A percentile compares a stretch with the other conserved stretches of the same genome.
These are phyloP conservation scores for Colletotrichum tabaci DNA, from an alignment of 2,329 filamentous ascomycete species.

Conservation along the genomic window DNA sequence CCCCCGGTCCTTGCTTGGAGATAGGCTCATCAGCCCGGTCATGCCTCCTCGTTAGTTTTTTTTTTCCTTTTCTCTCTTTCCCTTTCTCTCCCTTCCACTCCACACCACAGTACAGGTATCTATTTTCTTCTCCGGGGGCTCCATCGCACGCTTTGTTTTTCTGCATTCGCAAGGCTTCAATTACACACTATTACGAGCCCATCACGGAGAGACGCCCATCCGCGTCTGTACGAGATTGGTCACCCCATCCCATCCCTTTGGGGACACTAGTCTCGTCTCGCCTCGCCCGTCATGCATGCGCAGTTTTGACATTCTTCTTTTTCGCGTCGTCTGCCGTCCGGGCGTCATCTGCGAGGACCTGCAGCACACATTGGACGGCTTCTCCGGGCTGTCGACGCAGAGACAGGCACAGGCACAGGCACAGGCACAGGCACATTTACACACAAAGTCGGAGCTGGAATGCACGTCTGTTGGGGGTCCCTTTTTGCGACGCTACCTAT, in stretches of 20 bases:
- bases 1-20: constrained; percentile 11
- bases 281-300: background rate
- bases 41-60: constrained; percentile 2
- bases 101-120: no score
- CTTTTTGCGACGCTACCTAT: no score
- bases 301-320: background rate
- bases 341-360: background rate
- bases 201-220: background rate
- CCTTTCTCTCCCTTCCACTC: background rate
- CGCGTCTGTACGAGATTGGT: background rate
- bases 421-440: no score
- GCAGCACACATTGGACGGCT: constrained; percentile 16
- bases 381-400: constrained; percentile 7
- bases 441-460: background rate
- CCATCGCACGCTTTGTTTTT: constrained; percentile 20
- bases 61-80: background rate
- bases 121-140: background rate
- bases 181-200: background rate
- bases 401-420: no score
- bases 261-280: background rate
- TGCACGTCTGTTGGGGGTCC: background rate
- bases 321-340: no score
- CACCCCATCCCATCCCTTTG: background rate
- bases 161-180: background rate
- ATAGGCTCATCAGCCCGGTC: constrained; percentile 4